Percentiles rank a stretch among this genome's conserved stretches.
These are phyloP conservation scores for Coprinopsis cinerea DNA, from an alignment of 768 basidiomycete genomes.

Conservation along the genomic window DNA sequence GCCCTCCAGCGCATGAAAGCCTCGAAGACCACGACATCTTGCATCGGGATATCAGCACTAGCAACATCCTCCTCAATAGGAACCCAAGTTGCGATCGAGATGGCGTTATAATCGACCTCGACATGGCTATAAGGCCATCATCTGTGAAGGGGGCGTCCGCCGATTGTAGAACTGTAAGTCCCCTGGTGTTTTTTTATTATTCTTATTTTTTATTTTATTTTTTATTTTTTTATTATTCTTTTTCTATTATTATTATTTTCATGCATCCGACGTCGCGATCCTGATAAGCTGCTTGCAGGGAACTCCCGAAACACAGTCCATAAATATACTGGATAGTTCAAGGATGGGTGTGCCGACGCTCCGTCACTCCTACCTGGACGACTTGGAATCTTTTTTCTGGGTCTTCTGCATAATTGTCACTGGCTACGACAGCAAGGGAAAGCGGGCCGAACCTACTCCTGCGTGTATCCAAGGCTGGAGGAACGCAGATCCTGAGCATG, in stretches of 20 bases:
- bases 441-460: too few species aligned
- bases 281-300: too few species aligned
- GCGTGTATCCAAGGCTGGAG: too few species aligned
- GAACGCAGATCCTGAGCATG: too few species aligned
- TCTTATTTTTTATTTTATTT: too few species aligned
- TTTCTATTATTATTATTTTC: too few species aligned
- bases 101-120: slow-evolving; percentile 3
- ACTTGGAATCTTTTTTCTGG: slow-evolving; percentile 4
- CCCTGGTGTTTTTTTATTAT: too few species aligned
- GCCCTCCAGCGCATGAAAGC: too few species aligned
- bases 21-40: neutral
- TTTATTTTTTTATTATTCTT: too few species aligned
- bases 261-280: too few species aligned
- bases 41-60: slow-evolving; percentile 1
- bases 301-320: neutral
- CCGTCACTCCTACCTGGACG: slow-evolving; percentile 3
- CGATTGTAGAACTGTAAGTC: slow-evolving; percentile 1
- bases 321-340: neutral
- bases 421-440: too few species aligned
- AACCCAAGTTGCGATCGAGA: neutral
- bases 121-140: neutral
- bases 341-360: neutral
- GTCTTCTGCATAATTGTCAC: neutral
- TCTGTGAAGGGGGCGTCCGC: neutral
- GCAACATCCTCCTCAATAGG: neutral